Evolutionary conservation across 805 yeast species (phyloP).

Genomic region (Wickerhamiella kurtzmanii): DNA sequence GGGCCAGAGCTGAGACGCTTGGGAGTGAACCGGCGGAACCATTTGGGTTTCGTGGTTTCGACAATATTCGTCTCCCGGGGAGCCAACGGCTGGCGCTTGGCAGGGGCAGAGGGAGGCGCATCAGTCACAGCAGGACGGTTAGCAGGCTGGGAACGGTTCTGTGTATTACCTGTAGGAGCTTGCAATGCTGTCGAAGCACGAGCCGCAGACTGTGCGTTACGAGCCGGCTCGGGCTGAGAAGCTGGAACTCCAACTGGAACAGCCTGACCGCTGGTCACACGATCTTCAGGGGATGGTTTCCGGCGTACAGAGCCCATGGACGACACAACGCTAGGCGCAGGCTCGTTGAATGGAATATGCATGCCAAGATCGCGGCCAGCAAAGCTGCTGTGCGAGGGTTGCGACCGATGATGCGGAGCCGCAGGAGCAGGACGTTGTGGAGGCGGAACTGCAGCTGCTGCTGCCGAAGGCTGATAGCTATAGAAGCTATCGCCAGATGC

Average conservation of each 20-base stretch:
- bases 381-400: not conserved
- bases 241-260: not conserved
- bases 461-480: conserved; percentile 16
- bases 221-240: no score
- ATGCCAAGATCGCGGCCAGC: not conserved
- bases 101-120: no score
- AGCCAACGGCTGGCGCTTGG: not conserved
- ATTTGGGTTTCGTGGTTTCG: not conserved
- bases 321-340: not conserved
- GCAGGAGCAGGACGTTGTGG: conserved; percentile 18
- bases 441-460: conserved; percentile 15
- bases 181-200: not conserved
- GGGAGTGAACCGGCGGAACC: not conserved
- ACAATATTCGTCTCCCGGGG: not conserved
- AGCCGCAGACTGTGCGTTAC: no score
- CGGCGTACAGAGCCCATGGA: not conserved
- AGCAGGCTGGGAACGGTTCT: no score
- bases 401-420: conserved; percentile 7
- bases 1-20: conserved; percentile 2
- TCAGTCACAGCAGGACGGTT: no score
- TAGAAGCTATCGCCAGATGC: conserved; percentile 16
- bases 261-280: not conserved
- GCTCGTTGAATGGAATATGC: not conserved
- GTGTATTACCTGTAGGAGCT: no score
- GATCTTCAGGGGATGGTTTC: not conserved